Evolutionary conservation across 768 basidiomycete species (phyloP), one percentile per base, ranked within the genome.

Genomic region (Boletellus ananas): DNA sequence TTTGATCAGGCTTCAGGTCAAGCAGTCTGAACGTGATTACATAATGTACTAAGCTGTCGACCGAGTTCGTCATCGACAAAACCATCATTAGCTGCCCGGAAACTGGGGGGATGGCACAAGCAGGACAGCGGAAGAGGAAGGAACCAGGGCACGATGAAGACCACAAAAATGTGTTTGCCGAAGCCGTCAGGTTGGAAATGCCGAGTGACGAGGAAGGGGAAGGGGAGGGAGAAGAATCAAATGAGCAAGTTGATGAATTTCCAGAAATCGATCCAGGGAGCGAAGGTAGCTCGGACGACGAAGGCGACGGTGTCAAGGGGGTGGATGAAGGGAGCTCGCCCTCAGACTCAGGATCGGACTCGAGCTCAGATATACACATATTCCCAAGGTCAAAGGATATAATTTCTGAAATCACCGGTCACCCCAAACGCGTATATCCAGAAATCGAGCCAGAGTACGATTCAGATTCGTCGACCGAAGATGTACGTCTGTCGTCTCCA

Each of bases 381-480:
- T 79, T 74, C 58, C 87, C 86, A 21, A 79, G 78, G 66, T 70
- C 83, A 38, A 87, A 84, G 68, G 82, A 78, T 23, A 69, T 91
- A 34, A 75, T 84, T 47, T 93, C 90, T 35, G 73, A 83, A 50
- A 85, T 94, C 55, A 94, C 93, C 51, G 87, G 90, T n/a, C 81
- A 84, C 54, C 83, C 77, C 50, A 93, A 90, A 74, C 79, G 77
- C 52, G 82, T 91, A 34, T 93, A 88, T 64, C 90, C 90, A 39
- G 86, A 89, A 60, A 94, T 94, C 63, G 90, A 91, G 57, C 87
- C 92, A 10, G 84, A 88, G 50, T 94, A 94, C 63, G 90, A 91
- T 62, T 90, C 87, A 3, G 92, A 94, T 68, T 91, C 89, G 6
- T 91, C 89, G 5, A 94, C 89, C 2, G 92, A 94, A 77, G 90